Percentiles rank a stretch among this genome's conserved stretches.
Conservation (phyloP, 805 yeast genomes). For the Cyberlindnera euphorbiiphila region DNA sequence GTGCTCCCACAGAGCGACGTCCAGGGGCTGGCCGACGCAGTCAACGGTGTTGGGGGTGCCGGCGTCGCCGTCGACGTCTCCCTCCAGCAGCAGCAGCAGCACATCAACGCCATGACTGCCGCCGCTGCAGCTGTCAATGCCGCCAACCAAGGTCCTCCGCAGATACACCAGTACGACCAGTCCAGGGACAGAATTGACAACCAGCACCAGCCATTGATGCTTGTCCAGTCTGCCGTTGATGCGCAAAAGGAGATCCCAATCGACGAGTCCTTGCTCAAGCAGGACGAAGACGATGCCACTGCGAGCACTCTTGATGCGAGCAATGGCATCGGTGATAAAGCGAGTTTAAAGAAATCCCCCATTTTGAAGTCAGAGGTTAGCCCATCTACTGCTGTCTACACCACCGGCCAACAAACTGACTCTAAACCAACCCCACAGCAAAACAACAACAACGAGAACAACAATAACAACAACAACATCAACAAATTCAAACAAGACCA, state of each 20-base stretch:
- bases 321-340: constrained; percentile 8
- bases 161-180: constrained; percentile 22
- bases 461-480: constrained; percentile 6
- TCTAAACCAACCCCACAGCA: constrained; percentile 16
- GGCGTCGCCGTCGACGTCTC: not conserved
- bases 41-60: constrained; percentile 4
- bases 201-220: constrained; percentile 15
- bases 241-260: constrained; percentile 22
- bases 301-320: constrained; percentile 3
- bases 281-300: constrained; percentile 12
- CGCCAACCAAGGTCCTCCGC: constrained; percentile 18
- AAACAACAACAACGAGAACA: constrained; percentile 4
- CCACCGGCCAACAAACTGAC: constrained; percentile 16
- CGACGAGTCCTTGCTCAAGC: constrained; percentile 19
- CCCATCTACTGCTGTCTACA: constrained; percentile 14
- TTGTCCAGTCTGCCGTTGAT: constrained; percentile 8
- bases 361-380: constrained; percentile 19
- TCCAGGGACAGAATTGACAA: constrained; percentile 8
- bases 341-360: constrained; percentile 23
- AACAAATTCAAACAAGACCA: constrained; percentile 1
- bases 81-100: constrained; percentile 12
- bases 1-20: constrained; percentile 12
- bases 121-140: constrained; percentile 11
- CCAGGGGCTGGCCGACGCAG: constrained; percentile 11
- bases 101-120: constrained; percentile 8